Evolutionary conservation across 2,329 filamentous ascomycete species (phyloP).

Genomic region (Zopfia rhizophila): DNA sequence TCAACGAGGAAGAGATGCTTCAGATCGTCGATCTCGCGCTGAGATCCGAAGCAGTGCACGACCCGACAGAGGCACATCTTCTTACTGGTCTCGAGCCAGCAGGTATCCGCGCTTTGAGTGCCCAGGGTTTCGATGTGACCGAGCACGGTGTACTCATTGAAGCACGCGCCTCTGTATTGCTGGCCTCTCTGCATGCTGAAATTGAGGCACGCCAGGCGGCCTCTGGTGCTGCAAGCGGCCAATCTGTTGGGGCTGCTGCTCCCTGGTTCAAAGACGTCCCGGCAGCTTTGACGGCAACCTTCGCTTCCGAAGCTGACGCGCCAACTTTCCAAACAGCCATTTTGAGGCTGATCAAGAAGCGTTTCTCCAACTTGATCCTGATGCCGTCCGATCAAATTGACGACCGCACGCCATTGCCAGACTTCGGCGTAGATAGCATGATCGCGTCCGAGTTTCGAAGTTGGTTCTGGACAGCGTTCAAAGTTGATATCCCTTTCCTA

Average conservation of each 20-base stretch:
- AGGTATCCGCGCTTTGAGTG: background rate
- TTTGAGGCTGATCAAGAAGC: conserved; percentile 6
- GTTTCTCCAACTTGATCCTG: conserved; percentile 17
- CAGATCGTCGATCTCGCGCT: conserved; percentile 3
- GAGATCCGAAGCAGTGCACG: background rate
- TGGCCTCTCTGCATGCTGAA: too few species aligned
- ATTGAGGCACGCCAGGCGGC: too few species aligned
- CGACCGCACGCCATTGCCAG: conserved; percentile 15
- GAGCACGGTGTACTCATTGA: too few species aligned
- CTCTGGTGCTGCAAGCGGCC: too few species aligned
- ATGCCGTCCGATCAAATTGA: conserved; percentile 13
- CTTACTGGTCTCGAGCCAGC: conserved; percentile 4
- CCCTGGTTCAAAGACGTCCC: too few species aligned
- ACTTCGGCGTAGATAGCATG: conserved; percentile 19
- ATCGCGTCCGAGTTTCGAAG: conserved; percentile 15
- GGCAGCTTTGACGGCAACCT: conserved; percentile 5
- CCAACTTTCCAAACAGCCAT: conserved; percentile 4
- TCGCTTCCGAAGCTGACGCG: conserved; percentile 1
- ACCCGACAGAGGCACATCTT: conserved; percentile 3
- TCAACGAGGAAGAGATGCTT: conserved; percentile 2
- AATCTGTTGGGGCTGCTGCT: too few species aligned
- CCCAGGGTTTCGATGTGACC: conserved; percentile 7
- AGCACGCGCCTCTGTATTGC: too few species aligned
- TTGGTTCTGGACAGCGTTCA: conserved; percentile 15
- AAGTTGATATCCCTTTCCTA: conserved; percentile 16